These are phyloP conservation scores for Penicillium simplicissimum DNA, from an alignment of 495 filamentous ascomycete species.

Conservation along the genomic window DNA sequence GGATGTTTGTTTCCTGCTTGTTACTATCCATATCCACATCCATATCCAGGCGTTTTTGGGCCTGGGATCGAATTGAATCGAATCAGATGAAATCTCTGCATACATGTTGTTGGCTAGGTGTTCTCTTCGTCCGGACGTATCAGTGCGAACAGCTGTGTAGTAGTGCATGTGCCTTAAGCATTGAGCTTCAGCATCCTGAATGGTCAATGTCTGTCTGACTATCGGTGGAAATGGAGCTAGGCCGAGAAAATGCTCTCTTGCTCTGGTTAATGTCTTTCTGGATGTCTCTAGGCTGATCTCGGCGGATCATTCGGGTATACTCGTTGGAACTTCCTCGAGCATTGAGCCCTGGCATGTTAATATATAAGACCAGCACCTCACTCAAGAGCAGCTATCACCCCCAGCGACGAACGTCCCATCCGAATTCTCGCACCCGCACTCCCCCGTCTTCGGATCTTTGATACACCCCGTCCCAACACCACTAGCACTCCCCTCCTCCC, in stretches of 20 bases:
- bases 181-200: not conserved
- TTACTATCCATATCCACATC: slow-evolving; percentile 5
- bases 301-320: too few relatives aligned
- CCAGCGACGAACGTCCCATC: slow-evolving; percentile 38
- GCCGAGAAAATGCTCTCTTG: too few relatives aligned
- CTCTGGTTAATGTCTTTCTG: too few relatives aligned
- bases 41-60: slow-evolving; percentile 10
- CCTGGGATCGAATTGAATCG: slow-evolving; percentile 1
- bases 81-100: not conserved
- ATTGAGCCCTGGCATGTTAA: not conserved
- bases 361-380: not conserved
- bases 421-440: slow-evolving; percentile 41
- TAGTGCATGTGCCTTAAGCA: not conserved
- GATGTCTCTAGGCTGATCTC: too few relatives aligned
- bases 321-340: not conserved
- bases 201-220: not conserved
- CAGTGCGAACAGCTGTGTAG: not conserved
- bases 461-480: slow-evolving; percentile 37
- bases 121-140: not conserved
- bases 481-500: slow-evolving; percentile 25
- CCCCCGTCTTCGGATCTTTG: slow-evolving; percentile 33
- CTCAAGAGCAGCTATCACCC: slow-evolving; percentile 27
- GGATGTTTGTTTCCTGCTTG: not conserved
- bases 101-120: not conserved
- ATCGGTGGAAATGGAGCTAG: too few relatives aligned